Evolutionary conservation across 176 grass and related monocot species (phyloP).

Genomic region (Saccharum spontaneum): DNA sequence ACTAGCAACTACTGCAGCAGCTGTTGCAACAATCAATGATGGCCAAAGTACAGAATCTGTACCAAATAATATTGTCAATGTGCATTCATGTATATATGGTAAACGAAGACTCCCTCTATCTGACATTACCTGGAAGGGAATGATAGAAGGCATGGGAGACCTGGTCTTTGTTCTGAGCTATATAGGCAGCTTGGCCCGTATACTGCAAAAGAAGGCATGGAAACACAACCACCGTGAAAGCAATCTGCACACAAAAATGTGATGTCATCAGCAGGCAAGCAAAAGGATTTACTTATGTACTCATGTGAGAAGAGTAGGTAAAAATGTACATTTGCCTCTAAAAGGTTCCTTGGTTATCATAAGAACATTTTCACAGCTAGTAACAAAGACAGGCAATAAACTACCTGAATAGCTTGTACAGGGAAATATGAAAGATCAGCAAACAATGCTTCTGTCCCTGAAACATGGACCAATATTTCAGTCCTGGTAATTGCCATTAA

Average conservation of each 20-base stretch:
- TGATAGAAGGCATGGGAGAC: conserved; percentile 59
- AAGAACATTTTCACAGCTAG: background rate
- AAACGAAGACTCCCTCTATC: background rate
- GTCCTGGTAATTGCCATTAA: background rate
- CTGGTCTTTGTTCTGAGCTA: conserved; percentile 35
- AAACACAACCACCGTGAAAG: conserved; percentile 76
- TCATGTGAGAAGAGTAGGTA: background rate
- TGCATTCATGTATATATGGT: background rate
- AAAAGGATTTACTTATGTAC: background rate
- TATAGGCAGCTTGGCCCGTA: conserved; percentile 83
- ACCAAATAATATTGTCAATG: background rate
- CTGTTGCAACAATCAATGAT: conserved; percentile 62
- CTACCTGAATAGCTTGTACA: conserved; percentile 76
- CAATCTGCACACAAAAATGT: conserved; percentile 53
- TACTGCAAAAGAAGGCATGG: conserved; percentile 91
- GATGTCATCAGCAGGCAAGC: conserved; percentile 4
- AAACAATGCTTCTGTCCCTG: conserved; percentile 92
- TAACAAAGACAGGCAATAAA: conserved; percentile 1
- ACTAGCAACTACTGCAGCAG: conserved; percentile 84
- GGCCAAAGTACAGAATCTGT: conserved; percentile 78
- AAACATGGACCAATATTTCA: conserved; percentile 22
- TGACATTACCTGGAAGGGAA: conserved; percentile 67
- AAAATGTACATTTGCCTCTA: background rate
- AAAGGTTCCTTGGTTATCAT: background rate
- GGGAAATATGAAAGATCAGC: conserved; percentile 87